A percentile compares a stretch with the other conserved stretches of the same genome.
Conservation (phyloP, 2,329 filamentous ascomycete species). For the Calonectria honghensis region DNA sequence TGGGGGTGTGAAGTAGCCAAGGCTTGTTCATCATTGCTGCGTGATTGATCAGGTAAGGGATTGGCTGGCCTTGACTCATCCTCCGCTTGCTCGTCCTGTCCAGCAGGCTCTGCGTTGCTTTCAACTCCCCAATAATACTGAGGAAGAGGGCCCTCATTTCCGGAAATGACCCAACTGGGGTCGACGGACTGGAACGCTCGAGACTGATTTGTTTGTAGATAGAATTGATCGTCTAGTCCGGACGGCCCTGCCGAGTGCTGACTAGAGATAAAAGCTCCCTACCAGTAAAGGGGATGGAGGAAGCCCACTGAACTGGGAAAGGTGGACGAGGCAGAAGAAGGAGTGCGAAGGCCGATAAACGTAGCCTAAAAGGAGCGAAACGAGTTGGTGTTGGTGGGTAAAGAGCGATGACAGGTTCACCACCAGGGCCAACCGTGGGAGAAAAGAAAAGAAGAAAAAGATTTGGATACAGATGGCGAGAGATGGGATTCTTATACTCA, state of each 20-base stretch:
- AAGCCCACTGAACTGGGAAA: conserved; percentile 5
- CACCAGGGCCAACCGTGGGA: conserved; percentile 28
- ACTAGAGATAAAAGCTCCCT: conserved; percentile 9
- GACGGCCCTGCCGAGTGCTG: conserved; percentile 15
- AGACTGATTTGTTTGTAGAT: conserved; percentile 1
- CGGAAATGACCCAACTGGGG: conserved; percentile 11
- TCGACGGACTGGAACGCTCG: not conserved
- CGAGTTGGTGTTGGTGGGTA: conserved; percentile 22
- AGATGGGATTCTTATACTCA: not conserved
- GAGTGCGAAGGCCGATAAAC: conserved; percentile 6
- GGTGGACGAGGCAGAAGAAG: conserved; percentile 5
- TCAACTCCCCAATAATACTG: conserved; percentile 8
- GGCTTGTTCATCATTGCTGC: conserved; percentile 13
- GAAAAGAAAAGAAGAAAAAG: not conserved
- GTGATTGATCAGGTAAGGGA: not conserved
- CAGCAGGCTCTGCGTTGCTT: conserved; percentile 23
- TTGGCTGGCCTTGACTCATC: conserved; percentile 14
- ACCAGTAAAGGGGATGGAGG: not conserved
- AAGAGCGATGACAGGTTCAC: conserved; percentile 14
- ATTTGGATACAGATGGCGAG: not conserved
- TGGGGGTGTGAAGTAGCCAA: conserved; percentile 2
- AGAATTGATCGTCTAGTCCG: not conserved
- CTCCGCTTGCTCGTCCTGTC: conserved; percentile 31
- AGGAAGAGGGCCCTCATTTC: conserved; percentile 29
- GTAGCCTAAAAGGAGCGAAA: not conserved